Percentiles rank a stretch among this genome's conserved stretches.
These are phyloP conservation scores for Capsicum rhomboideum DNA, from an alignment of 257 asterid species.

Conservation along the genomic window DNA sequence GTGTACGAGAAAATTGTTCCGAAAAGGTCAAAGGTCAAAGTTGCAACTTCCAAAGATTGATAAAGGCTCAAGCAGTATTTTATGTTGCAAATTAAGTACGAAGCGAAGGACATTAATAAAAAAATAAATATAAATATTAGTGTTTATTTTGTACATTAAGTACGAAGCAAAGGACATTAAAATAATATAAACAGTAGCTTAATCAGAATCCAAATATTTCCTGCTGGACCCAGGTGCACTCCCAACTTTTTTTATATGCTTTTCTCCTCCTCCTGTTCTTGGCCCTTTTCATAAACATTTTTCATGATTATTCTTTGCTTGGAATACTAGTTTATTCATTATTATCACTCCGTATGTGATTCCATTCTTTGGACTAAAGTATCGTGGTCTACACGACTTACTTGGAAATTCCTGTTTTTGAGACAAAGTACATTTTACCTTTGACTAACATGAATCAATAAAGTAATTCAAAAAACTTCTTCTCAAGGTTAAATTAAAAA, in stretches of 20 bases:
- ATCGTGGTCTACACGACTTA: background rate
- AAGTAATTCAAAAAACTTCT: background rate
- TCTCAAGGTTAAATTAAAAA: background rate
- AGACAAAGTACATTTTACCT: background rate
- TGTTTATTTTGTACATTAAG: background rate
- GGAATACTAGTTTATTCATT: background rate
- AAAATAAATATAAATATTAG: background rate
- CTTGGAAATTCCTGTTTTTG: background rate
- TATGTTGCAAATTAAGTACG: background rate
- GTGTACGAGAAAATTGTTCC: background rate
- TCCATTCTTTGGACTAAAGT: slow-evolving; percentile 10
- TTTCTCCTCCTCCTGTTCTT: background rate
- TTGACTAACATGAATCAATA: background rate
- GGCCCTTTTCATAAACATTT: background rate
- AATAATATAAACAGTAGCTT: background rate
- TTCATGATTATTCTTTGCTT: slow-evolving; percentile 5
- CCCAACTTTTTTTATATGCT: background rate
- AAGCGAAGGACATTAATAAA: background rate
- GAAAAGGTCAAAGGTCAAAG: background rate
- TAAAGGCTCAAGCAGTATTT: background rate
- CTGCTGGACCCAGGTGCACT: background rate
- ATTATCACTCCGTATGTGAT: background rate
- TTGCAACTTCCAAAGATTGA: background rate
- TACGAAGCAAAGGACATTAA: background rate
- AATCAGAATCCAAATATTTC: background rate